A percentile compares a stretch with the other conserved stretches of the same genome.
These are phyloP conservation scores for Vaccinium macrocarpon DNA, from an alignment of 148 eudicot species.

Conservation along the genomic window DNA sequence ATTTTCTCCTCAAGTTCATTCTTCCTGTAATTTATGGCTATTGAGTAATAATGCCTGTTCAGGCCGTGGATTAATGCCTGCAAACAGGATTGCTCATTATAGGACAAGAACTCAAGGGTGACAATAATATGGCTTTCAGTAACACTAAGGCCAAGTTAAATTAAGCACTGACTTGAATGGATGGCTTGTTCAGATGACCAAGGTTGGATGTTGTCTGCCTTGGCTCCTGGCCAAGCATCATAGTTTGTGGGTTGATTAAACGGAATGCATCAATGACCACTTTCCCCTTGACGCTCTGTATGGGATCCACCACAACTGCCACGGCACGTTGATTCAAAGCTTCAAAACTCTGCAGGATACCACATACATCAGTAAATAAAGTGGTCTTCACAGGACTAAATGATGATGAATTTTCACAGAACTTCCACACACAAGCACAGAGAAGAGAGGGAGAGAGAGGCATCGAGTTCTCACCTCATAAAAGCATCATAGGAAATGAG, in stretches of 20 bases:
- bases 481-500: not conserved
- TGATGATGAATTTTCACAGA: not conserved
- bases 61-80: slow-evolving; percentile 97
- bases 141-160: not conserved
- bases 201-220: slow-evolving; percentile 94
- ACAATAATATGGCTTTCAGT: not conserved
- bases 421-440: not conserved
- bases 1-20: slow-evolving; percentile 98
- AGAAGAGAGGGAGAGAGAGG: not conserved
- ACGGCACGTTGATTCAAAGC: slow-evolving; percentile 93
- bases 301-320: slow-evolving; percentile 98
- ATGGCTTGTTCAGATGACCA: slow-evolving; percentile 95
- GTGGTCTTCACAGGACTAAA: not conserved
- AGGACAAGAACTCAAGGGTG: not conserved
- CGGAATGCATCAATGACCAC: slow-evolving; percentile 98
- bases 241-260: slow-evolving; percentile 93
- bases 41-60: slow-evolving; percentile 93
- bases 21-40: slow-evolving; percentile 94
- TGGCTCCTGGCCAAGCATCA: slow-evolving; percentile 99
- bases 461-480: not conserved
- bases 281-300: slow-evolving; percentile 96
- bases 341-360: slow-evolving; percentile 81
- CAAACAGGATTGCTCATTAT: slow-evolving; percentile 13
- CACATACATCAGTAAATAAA: slow-evolving; percentile 15
- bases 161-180: slow-evolving; percentile 64